Evolutionary conservation across 208 protist genomes (phyloP), one percentile per base, ranked within the genome.

Genomic region (Trichomonas gallinae): DNA sequence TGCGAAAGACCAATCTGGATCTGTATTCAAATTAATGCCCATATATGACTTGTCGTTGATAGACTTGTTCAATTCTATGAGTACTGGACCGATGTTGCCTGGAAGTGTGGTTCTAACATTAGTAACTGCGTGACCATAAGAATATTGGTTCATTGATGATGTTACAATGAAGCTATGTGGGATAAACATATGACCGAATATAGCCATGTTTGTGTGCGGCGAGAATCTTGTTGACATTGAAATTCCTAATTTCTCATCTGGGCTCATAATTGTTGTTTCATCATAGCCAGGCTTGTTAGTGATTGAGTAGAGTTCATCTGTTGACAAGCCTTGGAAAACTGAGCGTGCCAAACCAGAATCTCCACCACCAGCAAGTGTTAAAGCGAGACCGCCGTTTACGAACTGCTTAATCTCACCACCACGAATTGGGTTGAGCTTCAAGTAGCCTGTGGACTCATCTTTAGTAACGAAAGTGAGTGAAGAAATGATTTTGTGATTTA

Each of bases 341-440:
- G 87, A 93, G 4, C n/a, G 11, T 13, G 87, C 87, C 4, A 93
- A 2, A 17, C 87, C 87, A 44, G 0, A 17, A 13, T 48, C 44
- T 23, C 26, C 31, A 38, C 40, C 40, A 34, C 87, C 87, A 21
- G 44, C 87, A 13, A 93, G 1, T 21, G 87, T 93, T 15, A 51
- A 4, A 2, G 15, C 34, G 2, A 0, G 0, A 15, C 87, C 40
- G 10, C 44, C 87, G 21, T 34, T 38, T 10, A 26, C 26, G 44
- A 93, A 93, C 31, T 93, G 87, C 38, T 93, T 93, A 38, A 93
- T 93, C 44, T 93, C 87, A 17, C 87, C 87, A 34, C 87, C 87
- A 58, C 44, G 87, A 38, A 93, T 51, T 31, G 21, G 2, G 6
- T 17, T 2, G 58, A 72, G 4, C 6, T n/a, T 72, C 2, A 72